These are phyloP conservation scores for Collybia mongolica DNA, from an alignment of 768 basidiomycete genomes.

Conservation along the genomic window DNA sequence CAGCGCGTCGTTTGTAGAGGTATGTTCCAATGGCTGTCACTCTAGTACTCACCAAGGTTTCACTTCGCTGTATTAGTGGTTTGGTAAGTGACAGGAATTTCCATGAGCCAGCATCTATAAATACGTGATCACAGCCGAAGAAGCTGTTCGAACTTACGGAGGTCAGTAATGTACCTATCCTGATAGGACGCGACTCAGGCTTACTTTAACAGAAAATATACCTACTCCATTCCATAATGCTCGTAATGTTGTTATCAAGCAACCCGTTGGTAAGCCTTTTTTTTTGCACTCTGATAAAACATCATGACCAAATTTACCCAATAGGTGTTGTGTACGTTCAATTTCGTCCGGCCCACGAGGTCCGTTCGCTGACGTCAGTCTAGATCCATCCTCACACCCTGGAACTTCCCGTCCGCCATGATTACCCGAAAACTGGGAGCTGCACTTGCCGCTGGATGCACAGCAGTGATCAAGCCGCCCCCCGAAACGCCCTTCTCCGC, in stretches of 20 bases:
- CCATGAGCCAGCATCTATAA: too few species aligned
- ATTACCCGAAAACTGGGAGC: conserved; percentile 88
- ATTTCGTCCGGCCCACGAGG: too few species aligned
- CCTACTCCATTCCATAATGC: conserved; percentile 68
- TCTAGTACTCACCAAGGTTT: background rate
- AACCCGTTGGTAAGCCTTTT: conserved; percentile 68
- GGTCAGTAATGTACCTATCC: conserved; percentile 37
- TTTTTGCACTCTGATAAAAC: background rate
- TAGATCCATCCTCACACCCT: conserved; percentile 79
- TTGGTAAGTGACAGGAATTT: conserved; percentile 45
- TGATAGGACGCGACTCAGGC: background rate
- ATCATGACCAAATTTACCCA: conserved; percentile 1
- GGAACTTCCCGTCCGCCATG: conserved; percentile 97
- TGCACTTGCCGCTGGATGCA: conserved; percentile 95
- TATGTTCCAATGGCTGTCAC: conserved; percentile 24
- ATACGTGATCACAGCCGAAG: conserved; percentile 61
- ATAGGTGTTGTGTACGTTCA: conserved; percentile 39
- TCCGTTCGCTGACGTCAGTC: conserved; percentile 3
- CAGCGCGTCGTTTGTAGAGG: conserved; percentile 83
- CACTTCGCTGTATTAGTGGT: conserved; percentile 56
- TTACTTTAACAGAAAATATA: conserved; percentile 60
- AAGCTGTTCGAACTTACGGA: conserved; percentile 91
- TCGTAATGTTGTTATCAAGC: conserved; percentile 90
- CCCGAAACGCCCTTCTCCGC: conserved; percentile 94
- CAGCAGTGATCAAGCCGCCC: conserved; percentile 91